Conservation (phyloP, 2,329 filamentous ascomycete species). For the Parascedosporium putredinis region DNA sequence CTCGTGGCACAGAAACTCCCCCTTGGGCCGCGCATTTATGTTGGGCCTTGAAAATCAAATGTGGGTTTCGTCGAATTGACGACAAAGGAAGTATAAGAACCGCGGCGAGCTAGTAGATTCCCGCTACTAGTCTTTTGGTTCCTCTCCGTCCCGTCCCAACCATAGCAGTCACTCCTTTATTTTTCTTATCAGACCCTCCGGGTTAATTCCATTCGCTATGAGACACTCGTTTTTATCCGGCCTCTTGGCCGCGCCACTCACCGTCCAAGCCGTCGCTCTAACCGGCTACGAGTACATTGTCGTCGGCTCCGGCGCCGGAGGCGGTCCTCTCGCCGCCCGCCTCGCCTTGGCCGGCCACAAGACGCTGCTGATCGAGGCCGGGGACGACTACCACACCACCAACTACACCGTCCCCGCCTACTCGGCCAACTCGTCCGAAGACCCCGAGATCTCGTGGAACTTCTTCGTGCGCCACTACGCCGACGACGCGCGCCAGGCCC, state of each 20-base stretch:
- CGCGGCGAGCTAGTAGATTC: too few relatives aligned
- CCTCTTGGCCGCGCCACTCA: not conserved
- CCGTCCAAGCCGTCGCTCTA: slow-evolving; percentile 9
- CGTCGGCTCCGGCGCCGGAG: slow-evolving; percentile 50
- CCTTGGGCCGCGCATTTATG: too few relatives aligned
- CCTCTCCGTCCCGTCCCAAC: too few relatives aligned
- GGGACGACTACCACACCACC: slow-evolving; percentile 39
- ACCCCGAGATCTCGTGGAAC: slow-evolving; percentile 13
- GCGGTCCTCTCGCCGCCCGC: slow-evolving; percentile 46
- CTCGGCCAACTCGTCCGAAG: slow-evolving; percentile 13
- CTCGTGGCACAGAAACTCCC: too few relatives aligned
- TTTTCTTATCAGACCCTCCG: too few relatives aligned
- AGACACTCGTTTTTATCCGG: too few relatives aligned
- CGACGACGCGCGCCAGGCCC: slow-evolving; percentile 25
- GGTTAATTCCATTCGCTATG: too few relatives aligned
- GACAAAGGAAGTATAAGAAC: too few relatives aligned
- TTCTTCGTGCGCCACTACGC: slow-evolving; percentile 14
- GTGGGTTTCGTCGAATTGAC: too few relatives aligned
- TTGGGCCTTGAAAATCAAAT: too few relatives aligned
- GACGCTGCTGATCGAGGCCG: slow-evolving; percentile 50
- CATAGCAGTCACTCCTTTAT: too few relatives aligned
- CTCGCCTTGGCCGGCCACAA: slow-evolving; percentile 49
- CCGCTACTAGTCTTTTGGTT: too few relatives aligned
- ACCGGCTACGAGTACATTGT: slow-evolving; percentile 50
- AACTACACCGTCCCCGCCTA: slow-evolving; percentile 16